Conservation (phyloP, 768 basidiomycete genomes). For the Lactarius hengduanensis region DNA sequence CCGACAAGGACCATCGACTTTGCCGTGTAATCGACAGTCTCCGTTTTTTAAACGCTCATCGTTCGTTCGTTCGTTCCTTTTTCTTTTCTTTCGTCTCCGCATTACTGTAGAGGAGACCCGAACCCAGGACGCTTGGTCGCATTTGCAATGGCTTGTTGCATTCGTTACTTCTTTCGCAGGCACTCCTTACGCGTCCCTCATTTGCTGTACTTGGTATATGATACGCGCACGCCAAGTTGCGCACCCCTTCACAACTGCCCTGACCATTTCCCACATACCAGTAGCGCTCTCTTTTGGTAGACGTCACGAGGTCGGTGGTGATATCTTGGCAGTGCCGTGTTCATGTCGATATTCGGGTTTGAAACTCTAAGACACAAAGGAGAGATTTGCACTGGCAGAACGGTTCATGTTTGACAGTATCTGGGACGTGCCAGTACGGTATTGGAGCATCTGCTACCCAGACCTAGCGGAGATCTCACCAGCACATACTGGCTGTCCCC, state of each 20-base stretch:
- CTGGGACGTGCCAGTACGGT: too few species aligned
- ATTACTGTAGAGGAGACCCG: not conserved
- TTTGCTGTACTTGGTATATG: not conserved
- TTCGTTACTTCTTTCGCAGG: not conserved
- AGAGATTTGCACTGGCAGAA: too few species aligned
- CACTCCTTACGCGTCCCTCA: not conserved
- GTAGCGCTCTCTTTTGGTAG: too few species aligned
- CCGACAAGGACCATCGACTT: not conserved
- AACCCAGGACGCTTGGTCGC: not conserved
- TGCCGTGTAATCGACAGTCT: not conserved
- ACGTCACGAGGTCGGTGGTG: too few species aligned
- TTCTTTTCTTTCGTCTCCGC: not conserved
- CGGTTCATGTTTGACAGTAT: too few species aligned
- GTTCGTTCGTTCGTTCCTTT: not conserved
- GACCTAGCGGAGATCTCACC: too few species aligned
- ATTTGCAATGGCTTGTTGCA: too few species aligned
- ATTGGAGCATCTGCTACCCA: not conserved
- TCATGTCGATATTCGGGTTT: too few species aligned
- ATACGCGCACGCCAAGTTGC: not conserved
- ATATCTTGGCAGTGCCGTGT: too few species aligned
- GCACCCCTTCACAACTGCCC: not conserved
- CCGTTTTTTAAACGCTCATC: not conserved
- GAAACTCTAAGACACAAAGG: too few species aligned
- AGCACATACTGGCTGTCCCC: not conserved
- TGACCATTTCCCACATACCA: not conserved